Percentiles rank a stretch among this genome's conserved stretches.
Conservation (phyloP, 768 basidiomycete species). For the Russula sp. region DNA sequence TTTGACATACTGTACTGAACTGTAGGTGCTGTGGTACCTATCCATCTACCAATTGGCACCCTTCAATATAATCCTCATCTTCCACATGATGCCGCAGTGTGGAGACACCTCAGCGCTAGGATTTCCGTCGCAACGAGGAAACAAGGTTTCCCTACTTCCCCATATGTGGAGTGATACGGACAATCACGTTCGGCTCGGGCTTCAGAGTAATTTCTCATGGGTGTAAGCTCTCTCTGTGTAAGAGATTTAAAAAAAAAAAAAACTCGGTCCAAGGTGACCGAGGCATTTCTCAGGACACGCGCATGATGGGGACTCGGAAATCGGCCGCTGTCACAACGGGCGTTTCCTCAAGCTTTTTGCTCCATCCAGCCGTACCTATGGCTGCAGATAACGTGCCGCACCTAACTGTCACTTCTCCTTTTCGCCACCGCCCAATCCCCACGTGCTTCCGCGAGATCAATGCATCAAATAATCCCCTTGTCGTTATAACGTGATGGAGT, state of each 20-base stretch:
- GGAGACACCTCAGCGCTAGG: too few relatives aligned
- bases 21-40: not conserved
- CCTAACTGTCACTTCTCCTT: not conserved
- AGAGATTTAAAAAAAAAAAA: too few relatives aligned
- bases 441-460: not conserved
- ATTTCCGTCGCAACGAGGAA: not conserved
- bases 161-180: not conserved
- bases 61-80: not conserved
- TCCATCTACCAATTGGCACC: not conserved
- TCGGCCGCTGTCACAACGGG: not conserved
- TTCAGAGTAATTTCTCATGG: not conserved
- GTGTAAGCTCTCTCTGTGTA: not conserved
- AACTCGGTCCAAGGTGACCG: too few relatives aligned
- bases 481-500: slow-evolving; percentile 5
- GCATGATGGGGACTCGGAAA: not conserved
- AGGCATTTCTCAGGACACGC: too few relatives aligned
- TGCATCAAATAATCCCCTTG: too few relatives aligned
- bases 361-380: slow-evolving; percentile 25
- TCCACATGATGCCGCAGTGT: not conserved
- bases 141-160: not conserved
- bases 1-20: too few relatives aligned
- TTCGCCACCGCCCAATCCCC: not conserved
- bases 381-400: not conserved
- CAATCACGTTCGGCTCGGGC: too few relatives aligned
- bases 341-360: not conserved